Evolutionary conservation across 192 early-diverging fungal species (phyloP), one percentile per base, ranked within the genome.

Genomic region (Rhizophagus sp.): DNA sequence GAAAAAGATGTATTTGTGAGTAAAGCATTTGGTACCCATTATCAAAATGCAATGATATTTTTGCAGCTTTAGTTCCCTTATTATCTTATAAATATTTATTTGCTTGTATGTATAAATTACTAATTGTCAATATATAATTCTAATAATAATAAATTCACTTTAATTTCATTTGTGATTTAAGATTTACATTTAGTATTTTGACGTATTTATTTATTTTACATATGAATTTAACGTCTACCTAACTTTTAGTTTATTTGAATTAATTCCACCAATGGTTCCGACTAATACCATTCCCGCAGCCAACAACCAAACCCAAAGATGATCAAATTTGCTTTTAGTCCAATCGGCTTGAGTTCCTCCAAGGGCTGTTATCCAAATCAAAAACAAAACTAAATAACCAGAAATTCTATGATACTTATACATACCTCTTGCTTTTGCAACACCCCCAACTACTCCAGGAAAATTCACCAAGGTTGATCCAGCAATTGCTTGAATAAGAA

Each of bases 361-460:
- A 15, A 84, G 76, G 36, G 83, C 85, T 2, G 85, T 86, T 2
- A 79, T 33, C 79, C 79, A 86, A 19, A 81, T 44, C 5, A 86
- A 69, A 11, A 78, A 8, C 25, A 86, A 64, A 13, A 84, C 11
- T 1, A 84, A 3, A 62, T 86, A 86, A 8, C 85, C 85, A 30
- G 79, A 77, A 52, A 83, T 44, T 7, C 85, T 57, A 70, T 86
- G 85, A 65, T 84, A 86, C 39, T 84, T 86, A 73, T 80, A 86
- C 13, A 86, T 50, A 2, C 44, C 67, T 61, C 80, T 83, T 9
- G 85, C 83, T 36, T 79, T 70, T 8, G 50, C 10, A 8, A 76
- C 77, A 5, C 81, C 80, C 5, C 85, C 85, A 47, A 79, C 81
- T 15, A 83, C 5, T 19, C 61, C 57, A 25, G 83, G 83, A 8